phyloP scores from a whole-genome alignment of 306 rosid species.

The Quercus suber region DNA sequence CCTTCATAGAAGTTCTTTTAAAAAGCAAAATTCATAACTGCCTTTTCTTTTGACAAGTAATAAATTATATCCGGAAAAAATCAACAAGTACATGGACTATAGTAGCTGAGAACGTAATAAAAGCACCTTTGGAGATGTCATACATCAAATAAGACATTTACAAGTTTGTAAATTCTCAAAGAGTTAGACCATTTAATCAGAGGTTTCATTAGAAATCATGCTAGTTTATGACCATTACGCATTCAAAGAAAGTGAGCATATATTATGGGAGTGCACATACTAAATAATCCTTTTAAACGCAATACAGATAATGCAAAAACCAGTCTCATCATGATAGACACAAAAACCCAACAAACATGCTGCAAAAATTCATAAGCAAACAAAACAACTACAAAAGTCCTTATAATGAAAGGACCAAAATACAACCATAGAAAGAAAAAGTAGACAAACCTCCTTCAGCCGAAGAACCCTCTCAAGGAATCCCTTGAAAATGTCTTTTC shows the following conservation, averaged over 20 bases:
- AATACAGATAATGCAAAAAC: not conserved
- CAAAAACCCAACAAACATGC: not conserved
- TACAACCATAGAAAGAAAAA: not conserved
- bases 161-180: not conserved
- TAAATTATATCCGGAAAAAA: too few species aligned
- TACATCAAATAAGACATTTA: not conserved
- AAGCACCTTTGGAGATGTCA: not conserved
- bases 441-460: conserved; percentile 67
- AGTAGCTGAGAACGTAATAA: too few species aligned
- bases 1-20: not conserved
- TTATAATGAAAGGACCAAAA: not conserved
- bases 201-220: not conserved
- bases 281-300: not conserved
- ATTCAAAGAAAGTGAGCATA: not conserved
- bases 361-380: not conserved
- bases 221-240: not conserved
- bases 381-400: not conserved
- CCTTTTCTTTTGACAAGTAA: too few species aligned
- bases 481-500: conserved; percentile 66
- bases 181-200: too few species aligned
- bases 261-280: not conserved
- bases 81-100: too few species aligned
- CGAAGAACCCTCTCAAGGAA: conserved; percentile 86
- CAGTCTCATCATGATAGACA: not conserved
- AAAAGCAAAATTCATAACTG: not conserved